Evolutionary conservation across 768 basidiomycete species (phyloP).

Genomic region (Cubamyces lactineus): DNA sequence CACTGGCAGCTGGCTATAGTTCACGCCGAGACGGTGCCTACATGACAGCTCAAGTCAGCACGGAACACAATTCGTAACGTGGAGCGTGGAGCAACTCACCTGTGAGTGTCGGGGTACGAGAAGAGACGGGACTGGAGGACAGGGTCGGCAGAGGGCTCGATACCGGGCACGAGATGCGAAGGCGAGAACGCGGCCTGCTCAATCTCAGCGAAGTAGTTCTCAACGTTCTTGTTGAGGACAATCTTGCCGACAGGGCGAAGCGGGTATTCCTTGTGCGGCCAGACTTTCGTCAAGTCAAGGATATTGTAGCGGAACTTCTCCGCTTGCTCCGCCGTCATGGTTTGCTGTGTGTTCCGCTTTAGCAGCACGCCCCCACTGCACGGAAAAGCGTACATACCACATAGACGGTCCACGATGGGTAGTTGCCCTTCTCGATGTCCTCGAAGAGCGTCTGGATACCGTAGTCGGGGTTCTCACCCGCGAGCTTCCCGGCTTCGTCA

Average conservation of each 20-base stretch:
- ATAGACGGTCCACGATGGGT: slow-evolving; percentile 88
- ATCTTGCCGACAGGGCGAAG: slow-evolving; percentile 86
- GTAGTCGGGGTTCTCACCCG: slow-evolving; percentile 83
- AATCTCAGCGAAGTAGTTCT: slow-evolving; percentile 94
- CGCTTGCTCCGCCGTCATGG: slow-evolving; percentile 91
- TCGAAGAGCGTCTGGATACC: slow-evolving; percentile 79
- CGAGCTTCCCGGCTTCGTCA: slow-evolving; percentile 63
- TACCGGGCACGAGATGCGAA: slow-evolving; percentile 83
- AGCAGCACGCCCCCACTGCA: not conserved
- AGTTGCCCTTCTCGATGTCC: slow-evolving; percentile 78
- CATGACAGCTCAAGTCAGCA: not conserved
- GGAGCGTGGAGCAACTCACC: not conserved
- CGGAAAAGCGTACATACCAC: slow-evolving; percentile 52
- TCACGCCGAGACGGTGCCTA: slow-evolving; percentile 78
- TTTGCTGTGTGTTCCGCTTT: slow-evolving; percentile 57
- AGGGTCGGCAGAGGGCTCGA: slow-evolving; percentile 90
- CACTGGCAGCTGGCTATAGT: slow-evolving; percentile 87
- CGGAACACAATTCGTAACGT: no score
- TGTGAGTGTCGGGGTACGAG: slow-evolving; percentile 89
- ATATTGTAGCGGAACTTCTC: slow-evolving; percentile 90
- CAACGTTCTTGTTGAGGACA: slow-evolving; percentile 73
- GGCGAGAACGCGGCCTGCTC: slow-evolving; percentile 93
- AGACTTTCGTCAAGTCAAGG: slow-evolving; percentile 89
- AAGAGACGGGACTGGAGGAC: slow-evolving; percentile 94
- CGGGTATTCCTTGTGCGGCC: slow-evolving; percentile 89